A percentile compares a stretch with the other conserved stretches of the same genome.
Evolutionary conservation across 257 asterid genomes (phyloP).

Genomic region (Solanum arcanum): DNA sequence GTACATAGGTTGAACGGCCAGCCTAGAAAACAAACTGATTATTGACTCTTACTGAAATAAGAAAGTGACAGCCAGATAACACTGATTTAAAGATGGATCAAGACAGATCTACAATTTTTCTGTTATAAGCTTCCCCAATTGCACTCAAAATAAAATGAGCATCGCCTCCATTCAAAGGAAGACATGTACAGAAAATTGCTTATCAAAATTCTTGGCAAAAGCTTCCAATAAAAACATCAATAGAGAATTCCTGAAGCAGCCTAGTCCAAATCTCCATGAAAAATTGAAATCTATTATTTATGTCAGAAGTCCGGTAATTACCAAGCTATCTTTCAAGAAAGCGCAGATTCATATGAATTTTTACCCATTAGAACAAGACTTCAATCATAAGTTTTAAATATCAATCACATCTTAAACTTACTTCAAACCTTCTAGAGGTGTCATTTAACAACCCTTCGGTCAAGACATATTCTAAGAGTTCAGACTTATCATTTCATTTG

Average conservation of each 20-base stretch:
- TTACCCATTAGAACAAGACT: neutral
- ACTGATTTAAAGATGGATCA: neutral
- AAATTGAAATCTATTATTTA: neutral
- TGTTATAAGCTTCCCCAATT: neutral
- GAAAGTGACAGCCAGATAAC: neutral
- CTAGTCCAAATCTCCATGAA: neutral
- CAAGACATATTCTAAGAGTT: neutral
- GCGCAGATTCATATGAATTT: neutral
- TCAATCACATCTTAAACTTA: neutral
- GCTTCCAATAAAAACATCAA: neutral
- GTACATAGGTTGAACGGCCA: conserved; percentile 81
- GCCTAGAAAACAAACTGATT: conserved; percentile 49
- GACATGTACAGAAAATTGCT: neutral
- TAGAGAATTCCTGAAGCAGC: neutral
- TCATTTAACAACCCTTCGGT: neutral
- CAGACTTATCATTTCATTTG: neutral
- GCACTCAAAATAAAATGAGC: neutral
- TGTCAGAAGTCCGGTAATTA: neutral
- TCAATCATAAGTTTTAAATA: neutral
- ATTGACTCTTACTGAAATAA: neutral
- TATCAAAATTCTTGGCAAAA: neutral
- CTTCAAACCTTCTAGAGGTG: neutral
- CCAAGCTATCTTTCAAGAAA: neutral
- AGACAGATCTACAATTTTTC: neutral
- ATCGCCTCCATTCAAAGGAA: neutral